These are phyloP conservation scores for Exsudoporus frostii DNA, from an alignment of 768 basidiomycete species.

Conservation along the genomic window DNA sequence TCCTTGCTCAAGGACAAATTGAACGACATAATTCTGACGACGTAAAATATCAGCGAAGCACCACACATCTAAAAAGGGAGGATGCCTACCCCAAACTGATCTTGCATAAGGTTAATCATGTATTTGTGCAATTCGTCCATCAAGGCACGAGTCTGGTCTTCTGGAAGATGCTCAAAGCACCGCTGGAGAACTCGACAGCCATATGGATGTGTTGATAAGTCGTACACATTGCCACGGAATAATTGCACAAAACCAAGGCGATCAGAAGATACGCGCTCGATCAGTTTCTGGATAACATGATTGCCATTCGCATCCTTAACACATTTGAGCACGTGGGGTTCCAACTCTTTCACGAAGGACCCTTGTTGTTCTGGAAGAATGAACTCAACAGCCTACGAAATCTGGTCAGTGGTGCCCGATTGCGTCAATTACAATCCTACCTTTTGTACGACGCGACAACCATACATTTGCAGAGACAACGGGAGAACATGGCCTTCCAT, in stretches of 20 bases:
- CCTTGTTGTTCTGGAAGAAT: constrained; percentile 76
- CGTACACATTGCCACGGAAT: constrained; percentile 76
- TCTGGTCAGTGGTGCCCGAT: constrained; percentile 1
- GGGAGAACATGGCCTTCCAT: constrained; percentile 78
- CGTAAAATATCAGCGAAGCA: constrained; percentile 5
- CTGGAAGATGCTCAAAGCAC: constrained; percentile 81
- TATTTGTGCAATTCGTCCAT: constrained; percentile 80
- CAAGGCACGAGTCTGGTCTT: constrained; percentile 62
- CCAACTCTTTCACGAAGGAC: constrained; percentile 72
- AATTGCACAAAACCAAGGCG: constrained; percentile 69
- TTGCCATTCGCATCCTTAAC: constrained; percentile 93
- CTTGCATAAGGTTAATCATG: constrained; percentile 73
- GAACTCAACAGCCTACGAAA: constrained; percentile 74
- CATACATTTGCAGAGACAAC: constrained; percentile 90
- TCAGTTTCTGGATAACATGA: constrained; percentile 90
- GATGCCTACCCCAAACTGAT: constrained; percentile 80
- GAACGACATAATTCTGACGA: constrained; percentile 87
- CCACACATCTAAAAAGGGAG: not conserved
- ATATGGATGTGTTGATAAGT: constrained; percentile 84
- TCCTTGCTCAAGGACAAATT: constrained; percentile 87
- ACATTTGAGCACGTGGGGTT: constrained; percentile 76
- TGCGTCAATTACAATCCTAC: constrained; percentile 35
- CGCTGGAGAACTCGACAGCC: constrained; percentile 95
- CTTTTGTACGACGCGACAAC: constrained; percentile 95
- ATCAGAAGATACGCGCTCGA: constrained; percentile 76